Conservation (phyloP, 164 flowering plant species). For the Macadamia tetraphylla region DNA sequence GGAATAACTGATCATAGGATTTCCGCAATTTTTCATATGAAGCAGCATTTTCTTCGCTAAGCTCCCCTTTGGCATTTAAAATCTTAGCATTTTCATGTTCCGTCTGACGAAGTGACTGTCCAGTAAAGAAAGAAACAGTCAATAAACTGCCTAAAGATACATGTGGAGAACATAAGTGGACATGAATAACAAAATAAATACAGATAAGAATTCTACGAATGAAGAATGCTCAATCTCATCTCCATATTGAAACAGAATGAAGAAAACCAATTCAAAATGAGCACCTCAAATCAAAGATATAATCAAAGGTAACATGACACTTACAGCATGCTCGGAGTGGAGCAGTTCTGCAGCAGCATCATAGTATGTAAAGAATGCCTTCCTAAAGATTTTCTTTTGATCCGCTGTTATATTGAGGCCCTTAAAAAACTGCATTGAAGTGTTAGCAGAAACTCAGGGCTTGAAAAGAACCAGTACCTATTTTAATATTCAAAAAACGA, state of each 20-base stretch:
- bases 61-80: constrained; percentile 92
- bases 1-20: constrained; percentile 80
- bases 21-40: constrained; percentile 92
- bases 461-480: background rate
- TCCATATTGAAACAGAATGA: background rate
- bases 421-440: constrained; percentile 59
- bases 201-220: background rate
- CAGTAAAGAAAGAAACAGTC: constrained; percentile 3
- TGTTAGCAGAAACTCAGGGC: background rate
- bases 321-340: constrained; percentile 87
- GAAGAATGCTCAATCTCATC: background rate
- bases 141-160: background rate
- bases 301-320: constrained; percentile 17
- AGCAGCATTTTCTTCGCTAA: constrained; percentile 78
- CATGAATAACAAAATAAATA: constrained; percentile 3
- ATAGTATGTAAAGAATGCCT: constrained; percentile 70
- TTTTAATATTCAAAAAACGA: no score
- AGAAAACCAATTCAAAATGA: background rate
- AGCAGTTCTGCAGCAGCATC: constrained; percentile 77
- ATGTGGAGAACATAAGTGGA: background rate
- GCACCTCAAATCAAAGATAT: background rate
- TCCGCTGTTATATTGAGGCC: constrained; percentile 79
- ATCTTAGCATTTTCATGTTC: constrained; percentile 92
- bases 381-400: constrained; percentile 78
- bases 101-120: constrained; percentile 84